phyloP scores from a whole-genome alignment of 2,329 filamentous ascomycete species.

The Cladophialophora exuberans region DNA sequence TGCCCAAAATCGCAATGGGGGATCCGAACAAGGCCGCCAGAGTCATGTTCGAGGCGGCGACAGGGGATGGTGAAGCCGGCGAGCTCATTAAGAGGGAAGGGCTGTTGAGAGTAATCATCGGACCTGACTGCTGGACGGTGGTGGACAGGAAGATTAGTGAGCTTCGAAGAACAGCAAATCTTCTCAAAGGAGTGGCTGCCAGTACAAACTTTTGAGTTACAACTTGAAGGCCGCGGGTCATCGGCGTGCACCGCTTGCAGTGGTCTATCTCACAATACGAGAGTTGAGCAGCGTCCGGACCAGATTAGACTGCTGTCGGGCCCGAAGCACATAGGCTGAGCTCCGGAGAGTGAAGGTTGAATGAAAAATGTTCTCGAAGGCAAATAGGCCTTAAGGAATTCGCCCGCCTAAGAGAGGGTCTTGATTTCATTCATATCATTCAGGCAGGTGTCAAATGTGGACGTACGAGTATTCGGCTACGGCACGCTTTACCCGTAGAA shows the following conservation, averaged over 20 bases:
- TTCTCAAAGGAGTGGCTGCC: conserved; percentile 20
- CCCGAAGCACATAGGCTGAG: neutral
- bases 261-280: neutral
- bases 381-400: neutral
- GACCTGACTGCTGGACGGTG: conserved; percentile 40
- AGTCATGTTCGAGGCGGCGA: conserved; percentile 44
- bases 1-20: conserved; percentile 27
- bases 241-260: neutral
- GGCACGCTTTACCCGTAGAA: neutral
- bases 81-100: conserved; percentile 40
- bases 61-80: conserved; percentile 39
- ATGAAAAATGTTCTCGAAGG: neutral
- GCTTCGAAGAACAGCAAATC: conserved; percentile 20
- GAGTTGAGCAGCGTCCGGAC: neutral
- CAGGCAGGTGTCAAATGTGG: too few species aligned
- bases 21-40: conserved; percentile 43
- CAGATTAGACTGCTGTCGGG: neutral
- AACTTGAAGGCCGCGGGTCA: neutral
- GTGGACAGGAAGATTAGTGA: conserved; percentile 32
- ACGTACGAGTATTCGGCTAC: too few species aligned
- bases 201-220: conserved; percentile 21
- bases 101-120: conserved; percentile 40
- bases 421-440: neutral
- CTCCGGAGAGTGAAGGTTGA: neutral
- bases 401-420: neutral